Evolutionary conservation across 805 yeast species (phyloP).

Genomic region (Pichia insulana): DNA sequence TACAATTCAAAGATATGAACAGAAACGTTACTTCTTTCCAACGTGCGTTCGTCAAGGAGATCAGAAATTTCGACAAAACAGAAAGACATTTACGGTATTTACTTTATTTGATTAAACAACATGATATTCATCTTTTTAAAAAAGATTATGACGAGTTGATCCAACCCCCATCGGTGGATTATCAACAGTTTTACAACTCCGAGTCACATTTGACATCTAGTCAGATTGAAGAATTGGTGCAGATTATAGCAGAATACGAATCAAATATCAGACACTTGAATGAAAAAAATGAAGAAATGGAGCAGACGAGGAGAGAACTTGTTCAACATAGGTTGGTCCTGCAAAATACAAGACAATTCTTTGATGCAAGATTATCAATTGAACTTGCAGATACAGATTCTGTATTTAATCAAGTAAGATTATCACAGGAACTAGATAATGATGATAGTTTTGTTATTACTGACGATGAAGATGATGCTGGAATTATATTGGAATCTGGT

Average conservation of each 20-base stretch:
- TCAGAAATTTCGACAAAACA: constrained; percentile 74
- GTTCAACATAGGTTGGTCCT: constrained; percentile 61
- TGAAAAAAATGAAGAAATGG: constrained; percentile 56
- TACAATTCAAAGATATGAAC: constrained; percentile 88
- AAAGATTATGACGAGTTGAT: constrained; percentile 22
- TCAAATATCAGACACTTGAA: constrained; percentile 61
- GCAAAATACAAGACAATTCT: constrained; percentile 28
- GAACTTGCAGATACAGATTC: constrained; percentile 24
- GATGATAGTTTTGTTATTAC: constrained; percentile 13
- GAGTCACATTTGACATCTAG: constrained; percentile 50
- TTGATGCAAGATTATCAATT: constrained; percentile 26
- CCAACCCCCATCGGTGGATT: constrained; percentile 13
- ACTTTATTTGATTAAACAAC: constrained; percentile 41
- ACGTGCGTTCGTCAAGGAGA: constrained; percentile 82
- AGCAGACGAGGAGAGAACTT: constrained; percentile 46
- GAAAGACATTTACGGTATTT: constrained; percentile 71
- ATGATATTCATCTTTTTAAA: constrained; percentile 29
- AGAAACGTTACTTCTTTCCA: constrained; percentile 75
- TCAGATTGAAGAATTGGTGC: constrained; percentile 64
- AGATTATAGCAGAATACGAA: constrained; percentile 56
- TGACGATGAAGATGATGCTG: constrained; percentile 10
- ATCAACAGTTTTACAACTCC: constrained; percentile 6
- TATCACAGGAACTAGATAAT: constrained; percentile 11
- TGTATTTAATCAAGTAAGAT: constrained; percentile 19
- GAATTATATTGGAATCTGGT: constrained; percentile 16